phyloP scores from a whole-genome alignment of 768 basidiomycete species.

The Rhodotorula toruloides region DNA sequence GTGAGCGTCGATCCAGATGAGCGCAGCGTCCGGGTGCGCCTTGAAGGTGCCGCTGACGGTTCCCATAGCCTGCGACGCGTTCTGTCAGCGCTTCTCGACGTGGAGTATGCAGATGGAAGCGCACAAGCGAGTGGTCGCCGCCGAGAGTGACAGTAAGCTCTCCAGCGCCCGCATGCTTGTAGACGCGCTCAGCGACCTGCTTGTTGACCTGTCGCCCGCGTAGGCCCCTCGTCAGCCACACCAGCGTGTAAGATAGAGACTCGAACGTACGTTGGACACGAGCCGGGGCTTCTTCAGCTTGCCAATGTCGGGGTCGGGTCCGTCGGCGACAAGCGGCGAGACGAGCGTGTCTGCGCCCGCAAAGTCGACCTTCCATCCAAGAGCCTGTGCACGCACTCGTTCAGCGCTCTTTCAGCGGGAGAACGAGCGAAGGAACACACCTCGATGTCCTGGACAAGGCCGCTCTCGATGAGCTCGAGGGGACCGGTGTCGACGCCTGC shows the following conservation, averaged over 20 bases:
- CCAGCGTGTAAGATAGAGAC: too few relatives aligned
- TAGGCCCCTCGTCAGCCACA: not conserved
- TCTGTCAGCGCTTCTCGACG: not conserved
- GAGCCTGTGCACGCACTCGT: constrained; percentile 34
- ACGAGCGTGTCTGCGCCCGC: constrained; percentile 53
- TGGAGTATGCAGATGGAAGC: constrained; percentile 41
- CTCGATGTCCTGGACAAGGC: constrained; percentile 54
- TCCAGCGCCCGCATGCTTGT: constrained; percentile 67
- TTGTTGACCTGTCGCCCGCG: constrained; percentile 56
- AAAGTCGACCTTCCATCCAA: constrained; percentile 86
- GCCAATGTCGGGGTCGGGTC: constrained; percentile 73
- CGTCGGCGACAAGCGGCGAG: constrained; percentile 41
- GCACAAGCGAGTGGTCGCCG: constrained; percentile 88
- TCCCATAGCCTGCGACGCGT: constrained; percentile 64
- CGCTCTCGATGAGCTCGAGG: constrained; percentile 79
- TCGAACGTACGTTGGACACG: constrained; percentile 56
- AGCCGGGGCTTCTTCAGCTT: constrained; percentile 83
- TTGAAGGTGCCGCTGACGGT: constrained; percentile 83
- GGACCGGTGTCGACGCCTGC: constrained; percentile 81
- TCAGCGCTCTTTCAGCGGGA: too few relatives aligned
- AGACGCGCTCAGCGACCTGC: constrained; percentile 71
- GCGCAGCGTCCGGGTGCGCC: constrained; percentile 57
- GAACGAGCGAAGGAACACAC: constrained; percentile 4
- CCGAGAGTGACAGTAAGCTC: constrained; percentile 84
- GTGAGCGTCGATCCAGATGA: constrained; percentile 93